phyloP scores from a whole-genome alignment of 2,329 filamentous ascomycete genomes.

The Zasmidium citrigriseum region DNA sequence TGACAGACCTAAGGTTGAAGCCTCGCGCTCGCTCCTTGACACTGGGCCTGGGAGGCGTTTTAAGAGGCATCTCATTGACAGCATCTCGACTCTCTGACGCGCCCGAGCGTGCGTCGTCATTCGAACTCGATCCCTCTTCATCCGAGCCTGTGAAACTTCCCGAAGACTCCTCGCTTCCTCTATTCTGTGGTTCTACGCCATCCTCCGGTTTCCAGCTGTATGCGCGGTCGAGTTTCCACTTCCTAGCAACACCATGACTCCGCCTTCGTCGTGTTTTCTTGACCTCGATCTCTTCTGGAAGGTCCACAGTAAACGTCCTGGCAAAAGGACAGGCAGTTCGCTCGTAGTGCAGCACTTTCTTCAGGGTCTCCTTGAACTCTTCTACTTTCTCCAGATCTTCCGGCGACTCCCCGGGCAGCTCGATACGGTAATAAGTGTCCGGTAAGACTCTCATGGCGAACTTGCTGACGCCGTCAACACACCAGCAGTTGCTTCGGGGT shows the following conservation, averaged over 20 bases:
- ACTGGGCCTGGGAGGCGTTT: constrained; percentile 20
- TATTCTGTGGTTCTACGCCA: constrained; percentile 23
- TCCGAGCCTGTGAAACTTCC: constrained; percentile 22
- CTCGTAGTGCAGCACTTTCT: constrained; percentile 78
- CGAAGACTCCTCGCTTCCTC: constrained; percentile 20
- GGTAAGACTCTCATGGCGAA: constrained; percentile 85
- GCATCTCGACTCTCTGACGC: constrained; percentile 10
- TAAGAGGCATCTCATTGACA: constrained; percentile 17
- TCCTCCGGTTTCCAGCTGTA: constrained; percentile 49
- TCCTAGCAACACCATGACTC: constrained; percentile 59
- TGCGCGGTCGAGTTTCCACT: constrained; percentile 49
- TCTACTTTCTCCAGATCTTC: constrained; percentile 66
- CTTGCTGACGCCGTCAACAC: constrained; percentile 78
- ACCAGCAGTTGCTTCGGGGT: constrained; percentile 91
- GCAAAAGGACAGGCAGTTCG: constrained; percentile 85
- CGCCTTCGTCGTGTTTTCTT: constrained; percentile 61
- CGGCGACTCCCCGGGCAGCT: constrained; percentile 67
- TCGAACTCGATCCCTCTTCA: constrained; percentile 23
- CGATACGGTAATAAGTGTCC: constrained; percentile 87
- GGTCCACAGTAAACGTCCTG: constrained; percentile 70
- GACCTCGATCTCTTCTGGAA: constrained; percentile 70
- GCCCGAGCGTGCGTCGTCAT: constrained; percentile 17
- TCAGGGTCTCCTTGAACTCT: constrained; percentile 68
- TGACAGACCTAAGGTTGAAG: constrained; percentile 34
- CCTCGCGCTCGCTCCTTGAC: constrained; percentile 23